phyloP scores from a whole-genome alignment of 371 early-diverging fungal species.

The Rhizopus sp. region DNA sequence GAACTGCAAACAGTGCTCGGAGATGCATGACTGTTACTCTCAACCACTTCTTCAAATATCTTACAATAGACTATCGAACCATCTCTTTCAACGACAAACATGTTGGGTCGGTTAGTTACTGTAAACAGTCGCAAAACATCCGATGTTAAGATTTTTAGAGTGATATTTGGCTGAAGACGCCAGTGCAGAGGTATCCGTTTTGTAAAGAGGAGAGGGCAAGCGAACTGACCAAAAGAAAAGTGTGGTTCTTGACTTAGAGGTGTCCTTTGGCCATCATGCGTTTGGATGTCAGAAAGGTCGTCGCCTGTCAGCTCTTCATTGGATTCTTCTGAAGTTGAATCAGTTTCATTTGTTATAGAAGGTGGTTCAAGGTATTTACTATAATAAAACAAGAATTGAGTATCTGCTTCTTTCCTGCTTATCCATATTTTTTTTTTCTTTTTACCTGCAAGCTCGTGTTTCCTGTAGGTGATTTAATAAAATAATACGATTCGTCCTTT shows the following conservation, averaged over 20 bases:
- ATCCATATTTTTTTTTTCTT: too few species aligned
- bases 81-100: slow-evolving; percentile 71
- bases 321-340: slow-evolving; percentile 35
- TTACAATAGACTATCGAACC: slow-evolving; percentile 54
- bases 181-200: slow-evolving; percentile 75
- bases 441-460: slow-evolving; percentile 67
- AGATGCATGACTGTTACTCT: slow-evolving; percentile 7
- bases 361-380: slow-evolving; percentile 70
- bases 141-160: slow-evolving; percentile 61
- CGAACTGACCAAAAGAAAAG: slow-evolving; percentile 68
- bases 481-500: slow-evolving; percentile 69
- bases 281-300: slow-evolving; percentile 19
- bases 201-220: slow-evolving; percentile 68
- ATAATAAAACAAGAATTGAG: slow-evolving; percentile 2
- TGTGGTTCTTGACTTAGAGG: slow-evolving; percentile 1
- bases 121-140: slow-evolving; percentile 61
- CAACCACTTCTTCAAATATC: slow-evolving; percentile 34
- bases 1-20: slow-evolving; percentile 17
- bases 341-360: slow-evolving; percentile 21
- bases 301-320: slow-evolving; percentile 43
- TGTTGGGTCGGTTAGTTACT: slow-evolving; percentile 71
- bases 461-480: slow-evolving; percentile 68
- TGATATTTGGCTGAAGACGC: slow-evolving; percentile 69
- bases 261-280: background rate
- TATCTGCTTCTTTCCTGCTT: background rate